Evolutionary conservation across 192 early-diverging fungal genomes (phyloP), one percentile per base, ranked within the genome.

Genomic region (Paraglomus occultum): DNA sequence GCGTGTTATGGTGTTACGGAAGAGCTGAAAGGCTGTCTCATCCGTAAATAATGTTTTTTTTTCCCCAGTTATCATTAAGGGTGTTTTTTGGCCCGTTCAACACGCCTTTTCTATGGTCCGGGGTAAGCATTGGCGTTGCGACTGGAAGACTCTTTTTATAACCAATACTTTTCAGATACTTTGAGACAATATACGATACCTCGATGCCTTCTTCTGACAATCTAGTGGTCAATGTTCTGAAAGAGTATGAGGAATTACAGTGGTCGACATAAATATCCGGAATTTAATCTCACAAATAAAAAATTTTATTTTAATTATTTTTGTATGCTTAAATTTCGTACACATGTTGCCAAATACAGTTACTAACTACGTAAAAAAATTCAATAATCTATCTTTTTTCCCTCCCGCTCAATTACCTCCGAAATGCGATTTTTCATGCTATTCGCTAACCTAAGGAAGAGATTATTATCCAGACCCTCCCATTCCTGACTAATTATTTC

Each of bases 21-120:
- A 53, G 10, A 53, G 52, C n/a, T 53, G 52, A 15, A 53, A 53
- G 8, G 52, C 52, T 53, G n/a, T 53, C 31, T 53, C 52, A 53
- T 53, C 52, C 10, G 52, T 53, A 17, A 53, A 53, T 15, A 53
- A 9, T 17, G 52, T 53, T 53, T 53, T 53, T 3, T 53, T 53
- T n/a, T n/a, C n/a, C n/a, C 52, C 52, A 53, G 18, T 23, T 8
- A 9, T 53, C n/a, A n/a, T 53, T 53, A 23, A 53, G 18, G n/a
- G 9, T 53, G 52, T n/a, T 53, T 8, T 14, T 23, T 8, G 8
- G n/a, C 52, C 52, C 52, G 17, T 53, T 53, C 18, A 22, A 15
- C 31, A 15, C 52, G 18, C 17, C n/a, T 31, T 31, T 31, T 31
- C 31, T 31, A 31, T 31, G 1, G 31, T 31, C 31, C 3, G 31